These are phyloP conservation scores for Quercus mongolica DNA, from an alignment of 306 rosid genomes.

Conservation along the genomic window DNA sequence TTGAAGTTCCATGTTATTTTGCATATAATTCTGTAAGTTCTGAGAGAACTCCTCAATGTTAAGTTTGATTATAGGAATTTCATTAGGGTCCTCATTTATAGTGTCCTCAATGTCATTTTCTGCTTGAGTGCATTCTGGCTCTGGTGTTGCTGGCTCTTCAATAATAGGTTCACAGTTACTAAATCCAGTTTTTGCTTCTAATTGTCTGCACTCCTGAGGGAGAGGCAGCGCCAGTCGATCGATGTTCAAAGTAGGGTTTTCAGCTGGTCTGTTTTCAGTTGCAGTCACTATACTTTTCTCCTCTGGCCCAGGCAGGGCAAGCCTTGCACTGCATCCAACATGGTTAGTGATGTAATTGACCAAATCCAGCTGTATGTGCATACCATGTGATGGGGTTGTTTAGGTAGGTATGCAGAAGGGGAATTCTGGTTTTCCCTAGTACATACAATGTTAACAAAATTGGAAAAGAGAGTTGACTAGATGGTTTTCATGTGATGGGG, in stretches of 20 bases:
- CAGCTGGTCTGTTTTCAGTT: slow-evolving; percentile 36
- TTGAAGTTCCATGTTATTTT: slow-evolving; percentile 84
- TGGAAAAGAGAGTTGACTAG: background rate
- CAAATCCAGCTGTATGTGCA: slow-evolving; percentile 10
- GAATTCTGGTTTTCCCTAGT: background rate
- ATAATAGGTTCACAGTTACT: slow-evolving; percentile 72
- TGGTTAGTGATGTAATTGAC: slow-evolving; percentile 29
- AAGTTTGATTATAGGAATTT: slow-evolving; percentile 85
- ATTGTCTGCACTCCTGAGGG: slow-evolving; percentile 50
- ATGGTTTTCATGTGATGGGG: background rate
- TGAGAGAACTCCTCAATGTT: slow-evolving; percentile 74
- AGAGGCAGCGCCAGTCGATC: slow-evolving; percentile 48
- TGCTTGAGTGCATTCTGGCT: slow-evolving; percentile 59
- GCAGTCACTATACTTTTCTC: slow-evolving; percentile 60
- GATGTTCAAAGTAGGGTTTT: slow-evolving; percentile 32
- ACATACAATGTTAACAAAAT: background rate
- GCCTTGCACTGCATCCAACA: slow-evolving; percentile 84
- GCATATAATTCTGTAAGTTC: slow-evolving; percentile 83
- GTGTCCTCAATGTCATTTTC: slow-evolving; percentile 72
- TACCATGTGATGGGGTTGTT: slow-evolving; percentile 1
- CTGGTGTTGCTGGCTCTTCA: slow-evolving; percentile 96
- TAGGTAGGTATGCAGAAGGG: background rate
- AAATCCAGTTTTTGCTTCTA: slow-evolving; percentile 39
- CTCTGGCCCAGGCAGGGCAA: slow-evolving; percentile 94
- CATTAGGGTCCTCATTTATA: slow-evolving; percentile 56